A percentile compares a stretch with the other conserved stretches of the same genome.
Conservation (phyloP, 768 basidiomycete species). For the Russula sp. region DNA sequence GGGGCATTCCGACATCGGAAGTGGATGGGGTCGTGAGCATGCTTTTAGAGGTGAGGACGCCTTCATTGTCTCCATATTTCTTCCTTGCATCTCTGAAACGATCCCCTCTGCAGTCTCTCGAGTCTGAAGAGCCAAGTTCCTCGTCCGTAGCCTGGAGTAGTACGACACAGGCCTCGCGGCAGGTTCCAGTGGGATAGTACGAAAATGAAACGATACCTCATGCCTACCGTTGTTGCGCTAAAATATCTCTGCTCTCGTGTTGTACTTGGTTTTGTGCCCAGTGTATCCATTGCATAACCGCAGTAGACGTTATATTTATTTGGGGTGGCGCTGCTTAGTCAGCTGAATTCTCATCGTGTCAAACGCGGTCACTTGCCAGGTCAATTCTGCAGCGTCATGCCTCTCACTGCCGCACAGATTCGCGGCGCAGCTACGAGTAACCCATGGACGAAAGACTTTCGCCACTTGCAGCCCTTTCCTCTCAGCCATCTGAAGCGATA, state of each 20-base stretch:
- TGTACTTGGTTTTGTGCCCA: constrained; percentile 22
- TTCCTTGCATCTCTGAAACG: background rate
- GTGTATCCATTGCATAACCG: constrained; percentile 16
- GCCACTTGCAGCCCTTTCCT: constrained; percentile 59
- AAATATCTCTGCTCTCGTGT: constrained; percentile 14
- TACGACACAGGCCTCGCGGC: constrained; percentile 12
- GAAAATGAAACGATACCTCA: constrained; percentile 2
- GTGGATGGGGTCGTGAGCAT: constrained; percentile 82
- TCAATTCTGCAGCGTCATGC: background rate
- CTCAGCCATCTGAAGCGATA: constrained; percentile 44
- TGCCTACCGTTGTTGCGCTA: constrained; percentile 11
- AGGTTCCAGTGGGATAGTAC: constrained; percentile 21
- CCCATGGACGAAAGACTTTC: constrained; percentile 61
- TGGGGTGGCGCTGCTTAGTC: constrained; percentile 10
- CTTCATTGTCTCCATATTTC: constrained; percentile 1
- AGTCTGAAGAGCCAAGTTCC: constrained; percentile 73
- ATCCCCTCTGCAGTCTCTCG: constrained; percentile 54
- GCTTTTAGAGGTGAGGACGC: constrained; percentile 65
- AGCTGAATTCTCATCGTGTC: background rate
- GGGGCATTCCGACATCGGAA: constrained; percentile 77
- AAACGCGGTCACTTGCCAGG: background rate
- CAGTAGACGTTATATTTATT: background rate
- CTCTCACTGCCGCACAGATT: constrained; percentile 21
- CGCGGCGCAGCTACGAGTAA: constrained; percentile 18
- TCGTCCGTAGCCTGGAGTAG: constrained; percentile 41